Evolutionary conservation across 2,329 filamentous ascomycete genomes (phyloP), one percentile per base, ranked within the genome.

Genomic region (Setomelanomma holmii): DNA sequence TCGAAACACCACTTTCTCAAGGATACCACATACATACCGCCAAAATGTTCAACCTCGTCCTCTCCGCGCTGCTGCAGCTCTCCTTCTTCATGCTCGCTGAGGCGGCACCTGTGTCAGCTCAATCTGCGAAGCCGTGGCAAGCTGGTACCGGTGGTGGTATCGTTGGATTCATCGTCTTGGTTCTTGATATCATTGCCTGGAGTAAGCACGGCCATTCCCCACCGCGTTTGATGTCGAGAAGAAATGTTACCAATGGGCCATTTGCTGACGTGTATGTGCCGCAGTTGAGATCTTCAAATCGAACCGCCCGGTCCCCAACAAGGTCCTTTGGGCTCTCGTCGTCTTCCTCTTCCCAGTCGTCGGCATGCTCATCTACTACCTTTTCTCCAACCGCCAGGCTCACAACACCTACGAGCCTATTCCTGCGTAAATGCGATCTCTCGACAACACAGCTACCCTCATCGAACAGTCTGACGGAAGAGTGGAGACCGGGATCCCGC

Each of bases 281-380:
- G 17, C 58, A 88, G 85, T 87, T 62, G 86, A 88, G 74, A 82
- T 88, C 58, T 75, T 88, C 51, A 84, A 87, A 72, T 87, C 85
- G 35, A 86, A 82, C 72, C 84, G 85, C 53, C 79, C 84, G 4
- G 74, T 80, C 17, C 69, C 75, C 17, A 76, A 81, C 72, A 88
- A 88, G 76, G 69, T 88, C 3, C 74, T 87, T 23, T 88, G 86
- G 86, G 83, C 79, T 42, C 75, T 87, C 1, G 75, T 86, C 38
- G 84, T 88, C 64, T 87, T 88, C 76, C 72, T 88, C 56, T 87
- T 88, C 76, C 86, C 86, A 4, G 76, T 88, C 42, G 68, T 84
- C 59, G 86, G 86, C 53, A 78, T 86, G 71, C 72, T 86, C 63
- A 74, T 87, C 71, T 88, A 88, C 75, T 88, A 79, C 68, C 73